Percentiles rank a stretch among this genome's conserved stretches.
Conservation (phyloP, 345 rosid genomes). For the Eucalyptus leucophloia region DNA sequence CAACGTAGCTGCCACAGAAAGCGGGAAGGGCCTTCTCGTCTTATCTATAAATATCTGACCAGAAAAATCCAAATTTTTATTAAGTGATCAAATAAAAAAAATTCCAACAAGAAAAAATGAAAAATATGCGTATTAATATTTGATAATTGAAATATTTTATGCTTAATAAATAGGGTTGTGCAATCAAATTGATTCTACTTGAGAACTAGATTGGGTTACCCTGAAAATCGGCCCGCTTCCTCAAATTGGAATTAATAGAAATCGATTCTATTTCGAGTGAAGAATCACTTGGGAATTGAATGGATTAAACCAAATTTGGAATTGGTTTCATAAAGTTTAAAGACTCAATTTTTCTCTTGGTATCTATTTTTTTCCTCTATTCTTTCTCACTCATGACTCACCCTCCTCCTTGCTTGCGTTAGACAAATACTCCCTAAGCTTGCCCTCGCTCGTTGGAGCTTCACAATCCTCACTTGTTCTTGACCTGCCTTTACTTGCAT, state of each 20-base stretch:
- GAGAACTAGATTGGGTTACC: fast-evolving
- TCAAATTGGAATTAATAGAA: too few species aligned
- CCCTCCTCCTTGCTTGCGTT: background rate
- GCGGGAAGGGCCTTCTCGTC: background rate
- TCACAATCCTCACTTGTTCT: too few species aligned
- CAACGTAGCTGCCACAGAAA: background rate
- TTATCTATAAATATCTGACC: background rate
- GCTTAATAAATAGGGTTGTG: background rate
- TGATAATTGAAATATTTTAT: background rate
- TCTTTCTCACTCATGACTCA: background rate
- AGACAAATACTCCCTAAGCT: background rate
- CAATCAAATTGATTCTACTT: background rate
- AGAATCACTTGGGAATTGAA: background rate
- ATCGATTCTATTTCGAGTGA: background rate
- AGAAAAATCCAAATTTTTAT: background rate
- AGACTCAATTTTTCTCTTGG: too few species aligned
- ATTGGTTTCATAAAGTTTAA: too few species aligned
- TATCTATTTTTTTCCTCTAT: background rate
- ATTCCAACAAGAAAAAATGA: too few species aligned
- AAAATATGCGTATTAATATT: background rate
- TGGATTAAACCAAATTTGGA: fast-evolving
- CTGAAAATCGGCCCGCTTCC: fast-evolving
- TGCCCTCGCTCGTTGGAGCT: fast-evolving
- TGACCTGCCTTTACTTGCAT: too few species aligned
- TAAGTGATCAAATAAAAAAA: background rate